A percentile compares a stretch with the other conserved stretches of the same genome.
phyloP scores from a whole-genome alignment of 306 rosid species.

The Albizia julibrissin region DNA sequence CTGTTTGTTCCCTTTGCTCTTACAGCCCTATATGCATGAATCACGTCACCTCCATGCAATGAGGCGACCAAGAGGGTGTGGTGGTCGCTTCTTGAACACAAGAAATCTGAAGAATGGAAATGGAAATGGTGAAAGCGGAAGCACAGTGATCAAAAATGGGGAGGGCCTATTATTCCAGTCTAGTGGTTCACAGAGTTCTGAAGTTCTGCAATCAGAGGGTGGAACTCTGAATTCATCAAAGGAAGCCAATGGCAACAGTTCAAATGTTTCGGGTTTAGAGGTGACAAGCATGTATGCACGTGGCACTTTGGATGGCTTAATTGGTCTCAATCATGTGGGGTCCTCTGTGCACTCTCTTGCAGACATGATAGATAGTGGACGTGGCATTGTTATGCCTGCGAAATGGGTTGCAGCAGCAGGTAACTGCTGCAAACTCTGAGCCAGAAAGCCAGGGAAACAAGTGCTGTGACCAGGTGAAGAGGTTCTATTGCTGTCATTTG shows the following conservation, averaged over 20 bases:
- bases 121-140: conserved; percentile 35
- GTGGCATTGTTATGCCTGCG: conserved; percentile 46
- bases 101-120: conserved; percentile 36
- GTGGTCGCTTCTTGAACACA: conserved; percentile 83
- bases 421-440: conserved; percentile 57
- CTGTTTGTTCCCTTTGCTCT: neutral
- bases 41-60: conserved; percentile 87
- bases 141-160: conserved; percentile 31
- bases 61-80: conserved; percentile 82
- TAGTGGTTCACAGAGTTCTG: conserved; percentile 59
- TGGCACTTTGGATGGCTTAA: conserved; percentile 40
- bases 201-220: conserved; percentile 57
- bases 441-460: conserved; percentile 42
- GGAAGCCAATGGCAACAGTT: conserved; percentile 51
- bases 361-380: conserved; percentile 47
- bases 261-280: conserved; percentile 58
- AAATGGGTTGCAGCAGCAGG: conserved; percentile 68
- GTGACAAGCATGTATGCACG: conserved; percentile 61
- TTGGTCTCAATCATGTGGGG: conserved; percentile 45
- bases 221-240: conserved; percentile 59
- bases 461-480: conserved; percentile 42
- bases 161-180: conserved; percentile 30
- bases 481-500: conserved; percentile 14
- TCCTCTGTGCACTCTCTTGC: conserved; percentile 44
- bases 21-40: conserved; percentile 85